Evolutionary conservation across 73 alveolate species (phyloP), one percentile per base, ranked within the genome.

Genomic region (Tetrahymena elliotti): DNA sequence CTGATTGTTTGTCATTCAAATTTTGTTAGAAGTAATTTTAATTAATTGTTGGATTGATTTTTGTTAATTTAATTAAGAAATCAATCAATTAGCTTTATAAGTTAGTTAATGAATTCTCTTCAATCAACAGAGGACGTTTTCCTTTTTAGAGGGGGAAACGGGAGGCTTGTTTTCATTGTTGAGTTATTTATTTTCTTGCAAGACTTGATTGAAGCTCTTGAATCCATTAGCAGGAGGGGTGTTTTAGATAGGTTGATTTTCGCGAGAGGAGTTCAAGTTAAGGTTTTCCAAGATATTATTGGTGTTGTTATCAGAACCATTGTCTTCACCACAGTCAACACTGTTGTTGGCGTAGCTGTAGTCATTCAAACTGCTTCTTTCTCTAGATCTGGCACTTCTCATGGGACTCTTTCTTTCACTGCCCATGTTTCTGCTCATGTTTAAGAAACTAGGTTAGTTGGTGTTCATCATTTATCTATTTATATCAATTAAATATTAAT

Each of bases 401-500:
- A 68, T 68, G 88, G 88, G 88, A 10, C 88, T 68, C 88, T 68
- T 68, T 68, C 88, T 68, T 68, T 68, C 88, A 10, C 88, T 68
- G 22, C 88, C 88, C 88, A 68, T 68, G 88, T 68, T 68, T 68
- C 88, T 68, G 88, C 88, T 68, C 88, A 68, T 68, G 88, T 68
- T 68, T 36, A 68, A 68, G 88, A 68, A 68, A 31, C 88, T 68
- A 31, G 88, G 88, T 68, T 68, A 31, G 36, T 68, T 68, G 88
- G 88, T 31, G 38, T 68, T 68, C 88, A 68, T 68, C 88, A 68
- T 68, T 68, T 68, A 68, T 68, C 88, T 68, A 27, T 6, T 68
- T 68, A 68, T 68, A 1, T 68, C 6, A 27, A 68, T 0, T 6
- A 0, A 68, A 68, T 31, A 9, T 68, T 68, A 27, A 16, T 22